Base-by-base conservation (phyloP, 495 filamentous ascomycete species). In the Lepraria neglecta region DNA sequence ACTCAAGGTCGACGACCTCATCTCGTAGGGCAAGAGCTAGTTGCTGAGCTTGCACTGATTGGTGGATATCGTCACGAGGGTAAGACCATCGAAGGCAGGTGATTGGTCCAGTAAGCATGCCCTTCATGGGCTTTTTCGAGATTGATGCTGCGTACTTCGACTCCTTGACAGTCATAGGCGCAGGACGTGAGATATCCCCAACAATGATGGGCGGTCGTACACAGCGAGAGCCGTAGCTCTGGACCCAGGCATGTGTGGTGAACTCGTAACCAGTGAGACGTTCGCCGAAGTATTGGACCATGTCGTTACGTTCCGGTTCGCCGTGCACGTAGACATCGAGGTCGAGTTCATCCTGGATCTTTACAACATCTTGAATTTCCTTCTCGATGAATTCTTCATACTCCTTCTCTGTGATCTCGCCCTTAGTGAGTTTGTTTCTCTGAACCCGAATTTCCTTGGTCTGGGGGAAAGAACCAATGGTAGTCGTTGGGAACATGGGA, bases 271-370 rank as follows among this genome's bases (percentile, higher is more conserved):
- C 94, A 65, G 90, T 85, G 50, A 98, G 83, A 66, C 91, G 87
- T 84, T 98, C 94, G 75, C 94, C 94, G 71, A 98, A 98, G 85
- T 97, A 98, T 77, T 98, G 94, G 45, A 98, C 94, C 94, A 98
- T 98, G 85, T 98, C 94, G 78, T 97, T 97, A 76, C 94, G 90
- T 83, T 98, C 94, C 55, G 94, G 92, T 82, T 98, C 94, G 71
- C 94, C 94, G 80, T 98, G 94, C 63, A 98, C 94, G 71, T 88
- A 87, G 71, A 98, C 95, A 70, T 97, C 94, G 24, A 98, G 86
- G 72, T 83, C 90, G 67, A 98, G 92, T 78, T 95, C 92, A 68
- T 97, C 92, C 81, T 98, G 94, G 77, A 97, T 88, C 80, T 89
- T 87, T 77, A 98, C 81, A 70, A 91, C 88, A 51, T 90, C 84